Evolutionary conservation across 2,329 filamentous ascomycete genomes (phyloP), one percentile per base, ranked within the genome.

Genomic region (Scedosporium aurantiacum): DNA sequence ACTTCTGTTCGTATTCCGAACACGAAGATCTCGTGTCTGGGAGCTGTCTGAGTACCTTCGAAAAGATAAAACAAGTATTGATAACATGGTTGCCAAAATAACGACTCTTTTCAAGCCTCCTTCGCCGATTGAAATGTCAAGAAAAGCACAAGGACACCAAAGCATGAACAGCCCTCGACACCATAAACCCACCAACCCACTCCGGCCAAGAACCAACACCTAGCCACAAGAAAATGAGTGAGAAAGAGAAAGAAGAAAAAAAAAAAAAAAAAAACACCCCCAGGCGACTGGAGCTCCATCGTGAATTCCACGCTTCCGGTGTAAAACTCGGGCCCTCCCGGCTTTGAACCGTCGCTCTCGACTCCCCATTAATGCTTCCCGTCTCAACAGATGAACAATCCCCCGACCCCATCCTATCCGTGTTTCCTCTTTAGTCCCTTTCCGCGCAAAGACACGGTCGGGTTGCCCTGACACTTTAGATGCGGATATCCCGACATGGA

Each of bases 31-130:
- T 32, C 1, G 32, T 37, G 32, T 37, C 32, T 37, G 10, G 32
- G 43, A n/a, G 43, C 43, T 47, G 43, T 47, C 43, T 21, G 43
- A n/a, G 18, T 18, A 21, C n/a, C n/a, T 7, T n/a, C 1, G 10
- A n/a, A 47, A 47, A 21, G 41, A 45, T 16, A 16, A 45, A 41
- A 47, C 25, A 60, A 54, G 10, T 37, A 62, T 28, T 52, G 37
- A 61, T 45, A 60, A 43, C 40, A 61, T 61, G 58, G 45, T 57
- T 45, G 57, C 60, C 27, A 59, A 52, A 43, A 52, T 59, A 41
- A 37, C n/a, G 18, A n/a, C 43, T n/a, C 43, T 47, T 47, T 45
- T 47, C 43, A 47, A 47, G 43, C 43, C 43, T 21, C 43, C 43
- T 47, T 47, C 43, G 43, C 43, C 32, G 32, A 41, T 61, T 57